Conservation (phyloP, 1,284 basidiomycete genomes). For the Irpex rosettiformis region DNA sequence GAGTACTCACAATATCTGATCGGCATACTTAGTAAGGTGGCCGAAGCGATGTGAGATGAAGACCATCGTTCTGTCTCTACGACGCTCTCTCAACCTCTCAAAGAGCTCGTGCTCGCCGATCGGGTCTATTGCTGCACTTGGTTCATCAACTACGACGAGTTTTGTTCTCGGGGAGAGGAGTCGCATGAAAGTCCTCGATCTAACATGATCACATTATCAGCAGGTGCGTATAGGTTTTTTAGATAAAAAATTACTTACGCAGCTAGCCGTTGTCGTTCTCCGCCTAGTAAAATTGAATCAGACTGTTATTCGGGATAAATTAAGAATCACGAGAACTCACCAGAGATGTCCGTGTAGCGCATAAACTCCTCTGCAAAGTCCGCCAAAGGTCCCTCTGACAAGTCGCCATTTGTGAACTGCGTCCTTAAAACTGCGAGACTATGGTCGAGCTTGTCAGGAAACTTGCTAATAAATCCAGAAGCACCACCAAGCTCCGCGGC, state of each 20-base stretch:
- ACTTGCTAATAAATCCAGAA: constrained; percentile 5
- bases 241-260: constrained; percentile 1
- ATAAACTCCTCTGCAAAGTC: constrained; percentile 9
- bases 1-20: constrained; percentile 53
- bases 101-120: constrained; percentile 41
- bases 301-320: not conserved
- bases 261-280: constrained; percentile 12
- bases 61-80: constrained; percentile 71
- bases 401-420: not conserved
- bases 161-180: constrained; percentile 7
- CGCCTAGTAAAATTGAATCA: constrained; percentile 3
- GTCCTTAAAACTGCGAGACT: not conserved
- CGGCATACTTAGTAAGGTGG: constrained; percentile 62
- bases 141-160: constrained; percentile 11
- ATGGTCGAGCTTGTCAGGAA: not conserved
- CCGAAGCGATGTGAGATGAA: constrained; percentile 72
- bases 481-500: constrained; percentile 11
- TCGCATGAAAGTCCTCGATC: constrained; percentile 12
- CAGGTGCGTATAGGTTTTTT: not conserved
- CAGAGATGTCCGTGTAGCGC: constrained; percentile 9
- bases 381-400: constrained; percentile 4
- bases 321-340: constrained; percentile 3
- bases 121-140: constrained; percentile 12
- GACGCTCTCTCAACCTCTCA: constrained; percentile 50
- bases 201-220: not conserved